Evolutionary conservation across 768 basidiomycete genomes (phyloP), one percentile per base, ranked within the genome.

Genomic region (Boletus bicolor): DNA sequence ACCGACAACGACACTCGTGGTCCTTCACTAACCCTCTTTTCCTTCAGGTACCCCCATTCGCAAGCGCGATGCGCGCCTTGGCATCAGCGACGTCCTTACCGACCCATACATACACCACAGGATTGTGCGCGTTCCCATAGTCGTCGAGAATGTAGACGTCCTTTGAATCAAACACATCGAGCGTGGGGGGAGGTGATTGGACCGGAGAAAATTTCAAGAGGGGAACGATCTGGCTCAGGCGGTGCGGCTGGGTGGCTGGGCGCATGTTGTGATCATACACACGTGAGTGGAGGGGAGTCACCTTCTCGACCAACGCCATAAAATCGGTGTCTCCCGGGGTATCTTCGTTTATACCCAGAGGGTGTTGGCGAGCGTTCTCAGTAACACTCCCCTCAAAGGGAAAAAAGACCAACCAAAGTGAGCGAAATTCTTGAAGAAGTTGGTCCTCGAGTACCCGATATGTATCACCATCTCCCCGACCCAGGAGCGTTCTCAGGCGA

Each of bases 21-120:
- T 15, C 59, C 68, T 15, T 57, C 59, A 26, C 49, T 57, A 17
- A 14, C 32, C 44, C 68, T 61, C 59, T 72, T 73, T 32, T 77
- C 60, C 55, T 82, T 70, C 52, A 86, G 65, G 65, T 38, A 38
- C 34, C 57, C 82, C 83, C 83, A 55, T 85, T 82, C 60, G 82
- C 79, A 14, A 81, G 44, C 4, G 81, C 78, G 26, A 85, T 72
- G 7, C 82, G 73, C 61, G 82, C 82, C 24, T 68, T 73, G 54
- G 78, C 63, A 30, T 53, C 57, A 28, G 79, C 78, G 32, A 81
- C 77, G 5, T 72, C 62, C 8, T 68, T 74, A 5, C 85, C 85
- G 24, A 87, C 71, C 84, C 85, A 87, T 24, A 82, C 73, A 58
- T 82, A 86, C 35, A 86, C 66, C 3, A 76, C 75, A 5, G 80